Conservation (phyloP, 1,284 basidiomycete genomes). For the Microbotryomycetes sp. region DNA sequence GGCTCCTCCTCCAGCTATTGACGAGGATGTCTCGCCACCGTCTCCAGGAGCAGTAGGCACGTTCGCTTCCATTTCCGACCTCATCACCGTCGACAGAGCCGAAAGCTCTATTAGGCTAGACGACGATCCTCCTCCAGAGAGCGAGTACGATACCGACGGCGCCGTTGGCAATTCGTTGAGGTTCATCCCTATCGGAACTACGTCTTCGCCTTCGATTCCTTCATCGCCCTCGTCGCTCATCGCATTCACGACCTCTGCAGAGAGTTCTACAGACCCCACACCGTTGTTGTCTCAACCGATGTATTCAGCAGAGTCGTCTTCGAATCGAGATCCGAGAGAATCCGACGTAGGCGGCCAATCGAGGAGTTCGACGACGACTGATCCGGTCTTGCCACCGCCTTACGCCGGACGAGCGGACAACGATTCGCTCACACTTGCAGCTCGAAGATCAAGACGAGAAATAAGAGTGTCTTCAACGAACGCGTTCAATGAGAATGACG, state of each 20-base stretch:
- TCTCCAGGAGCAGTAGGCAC: neutral
- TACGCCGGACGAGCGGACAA: neutral
- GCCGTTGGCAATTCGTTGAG: neutral
- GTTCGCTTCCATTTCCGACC: neutral
- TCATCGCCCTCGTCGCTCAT: neutral
- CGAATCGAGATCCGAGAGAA: too few relatives aligned
- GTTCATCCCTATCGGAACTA: neutral
- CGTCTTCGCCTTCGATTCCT: neutral
- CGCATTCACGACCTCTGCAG: too few relatives aligned
- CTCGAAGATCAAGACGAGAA: neutral
- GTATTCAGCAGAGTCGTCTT: too few relatives aligned
- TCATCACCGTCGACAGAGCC: neutral
- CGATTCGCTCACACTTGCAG: neutral
- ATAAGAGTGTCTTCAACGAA: neutral
- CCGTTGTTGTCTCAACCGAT: too few relatives aligned
- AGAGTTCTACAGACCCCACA: too few relatives aligned
- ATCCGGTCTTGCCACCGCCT: neutral
- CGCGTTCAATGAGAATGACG: neutral
- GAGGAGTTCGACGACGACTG: too few relatives aligned
- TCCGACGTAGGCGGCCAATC: too few relatives aligned
- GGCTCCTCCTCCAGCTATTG: conserved; percentile 24
- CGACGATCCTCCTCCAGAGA: neutral
- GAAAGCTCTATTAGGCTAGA: too few relatives aligned
- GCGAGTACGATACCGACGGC: neutral
- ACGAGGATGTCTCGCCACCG: conserved; percentile 28